Percentiles rank a stretch among this genome's conserved stretches.
Evolutionary conservation across 805 yeast species (phyloP).

Genomic region (Pichia cabralensis): DNA sequence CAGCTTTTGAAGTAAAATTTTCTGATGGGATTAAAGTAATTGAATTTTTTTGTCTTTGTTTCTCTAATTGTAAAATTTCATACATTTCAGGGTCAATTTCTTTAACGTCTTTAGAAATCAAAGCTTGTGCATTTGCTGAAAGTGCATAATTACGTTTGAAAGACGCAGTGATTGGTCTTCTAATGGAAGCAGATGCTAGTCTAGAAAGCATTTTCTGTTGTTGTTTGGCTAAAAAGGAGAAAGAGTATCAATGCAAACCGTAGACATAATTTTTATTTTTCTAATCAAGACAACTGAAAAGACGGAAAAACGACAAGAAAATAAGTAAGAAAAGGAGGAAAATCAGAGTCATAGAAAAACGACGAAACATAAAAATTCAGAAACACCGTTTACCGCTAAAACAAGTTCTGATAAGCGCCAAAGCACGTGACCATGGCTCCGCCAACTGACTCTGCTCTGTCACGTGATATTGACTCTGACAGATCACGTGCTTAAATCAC

Average conservation of each 20-base stretch:
- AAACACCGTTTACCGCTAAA: no score
- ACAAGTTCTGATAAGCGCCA: no score
- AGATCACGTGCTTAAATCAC: no score
- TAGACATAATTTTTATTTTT: no score
- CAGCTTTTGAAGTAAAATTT: conserved; percentile 91
- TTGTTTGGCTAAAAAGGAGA: no score
- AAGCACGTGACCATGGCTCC: no score
- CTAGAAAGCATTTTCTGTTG: background rate
- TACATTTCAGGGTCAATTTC: conserved; percentile 82
- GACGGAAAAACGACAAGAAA: background rate
- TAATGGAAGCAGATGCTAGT: conserved; percentile 4
- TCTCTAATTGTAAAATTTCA: conserved; percentile 65
- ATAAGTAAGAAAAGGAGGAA: no score
- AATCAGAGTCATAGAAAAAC: no score
- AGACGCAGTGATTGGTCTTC: background rate
- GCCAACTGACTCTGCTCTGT: no score
- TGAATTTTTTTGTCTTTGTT: conserved; percentile 80
- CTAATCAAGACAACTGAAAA: background rate
- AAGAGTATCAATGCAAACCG: no score
- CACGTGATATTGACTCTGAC: no score
- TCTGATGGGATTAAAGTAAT: conserved; percentile 91
- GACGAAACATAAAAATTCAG: no score
- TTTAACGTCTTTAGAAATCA: conserved; percentile 52
- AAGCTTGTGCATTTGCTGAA: conserved; percentile 36
- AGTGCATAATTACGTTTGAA: conserved; percentile 32